phyloP scores from a whole-genome alignment of 805 yeast species.

The Pichia phayaonensis region DNA sequence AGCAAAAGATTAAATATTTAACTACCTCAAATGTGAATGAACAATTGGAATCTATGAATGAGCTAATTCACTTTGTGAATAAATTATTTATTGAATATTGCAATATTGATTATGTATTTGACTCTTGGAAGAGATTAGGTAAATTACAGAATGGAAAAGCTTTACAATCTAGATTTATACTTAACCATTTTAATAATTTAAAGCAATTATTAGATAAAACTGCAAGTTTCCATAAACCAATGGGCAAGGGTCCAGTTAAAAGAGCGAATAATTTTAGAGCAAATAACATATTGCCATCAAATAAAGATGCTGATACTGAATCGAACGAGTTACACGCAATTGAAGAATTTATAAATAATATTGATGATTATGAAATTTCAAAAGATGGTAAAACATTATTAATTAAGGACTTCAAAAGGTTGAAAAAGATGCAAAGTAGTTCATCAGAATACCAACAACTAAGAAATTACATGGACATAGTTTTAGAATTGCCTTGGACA shows the following conservation, averaged over 20 bases:
- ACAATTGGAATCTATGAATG: slow-evolving; percentile 9
- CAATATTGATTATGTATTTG: slow-evolving; percentile 19
- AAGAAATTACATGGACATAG: slow-evolving; percentile 55
- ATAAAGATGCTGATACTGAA: slow-evolving; percentile 32
- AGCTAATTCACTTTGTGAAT: slow-evolving; percentile 19
- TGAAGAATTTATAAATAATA: slow-evolving; percentile 24
- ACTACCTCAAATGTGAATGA: slow-evolving; percentile 6
- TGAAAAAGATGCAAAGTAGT: slow-evolving; percentile 46
- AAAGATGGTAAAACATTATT: slow-evolving; percentile 36
- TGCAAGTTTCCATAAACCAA: background rate
- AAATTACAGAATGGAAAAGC: slow-evolving; percentile 19
- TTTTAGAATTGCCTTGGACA: slow-evolving; percentile 58
- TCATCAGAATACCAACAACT: slow-evolving; percentile 59
- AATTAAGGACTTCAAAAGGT: slow-evolving; percentile 45
- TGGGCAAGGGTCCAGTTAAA: background rate
- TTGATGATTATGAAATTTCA: slow-evolving; percentile 29
- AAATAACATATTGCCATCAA: background rate
- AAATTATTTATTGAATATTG: slow-evolving; percentile 21
- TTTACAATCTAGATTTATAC: slow-evolving; percentile 22
- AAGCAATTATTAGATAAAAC: slow-evolving; percentile 11
- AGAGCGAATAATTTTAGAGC: background rate
- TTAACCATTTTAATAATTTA: slow-evolving; percentile 23
- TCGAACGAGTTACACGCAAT: slow-evolving; percentile 33
- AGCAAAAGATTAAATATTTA: slow-evolving; percentile 17
- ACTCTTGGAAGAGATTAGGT: slow-evolving; percentile 26